These are phyloP conservation scores for Mrakia gelida DNA, from an alignment of 768 basidiomycete genomes.

Conservation along the genomic window DNA sequence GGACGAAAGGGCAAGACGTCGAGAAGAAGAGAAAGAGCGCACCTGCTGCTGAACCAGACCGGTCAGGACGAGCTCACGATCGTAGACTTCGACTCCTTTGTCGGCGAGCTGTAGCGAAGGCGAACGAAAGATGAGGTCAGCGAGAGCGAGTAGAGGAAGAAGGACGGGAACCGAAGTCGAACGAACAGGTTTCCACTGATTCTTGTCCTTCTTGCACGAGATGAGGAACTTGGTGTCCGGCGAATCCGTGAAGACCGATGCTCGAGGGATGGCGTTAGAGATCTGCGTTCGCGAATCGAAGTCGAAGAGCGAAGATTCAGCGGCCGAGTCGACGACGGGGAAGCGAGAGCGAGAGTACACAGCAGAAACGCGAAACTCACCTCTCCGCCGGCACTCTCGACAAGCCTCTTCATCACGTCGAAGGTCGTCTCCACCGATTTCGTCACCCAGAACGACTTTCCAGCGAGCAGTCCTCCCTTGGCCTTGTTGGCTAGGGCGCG, in stretches of 20 bases:
- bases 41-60: constrained; percentile 63
- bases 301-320: neutral
- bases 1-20: no score
- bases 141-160: neutral
- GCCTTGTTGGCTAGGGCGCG: constrained; percentile 47
- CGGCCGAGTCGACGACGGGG: neutral
- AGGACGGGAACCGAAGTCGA: neutral
- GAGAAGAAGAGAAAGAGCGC: neutral
- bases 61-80: constrained; percentile 62
- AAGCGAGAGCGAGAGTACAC: neutral
- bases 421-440: constrained; percentile 57
- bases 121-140: neutral
- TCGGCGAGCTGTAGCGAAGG: constrained; percentile 45
- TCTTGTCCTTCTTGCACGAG: constrained; percentile 60
- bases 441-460: constrained; percentile 71
- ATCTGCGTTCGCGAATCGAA: constrained; percentile 52
- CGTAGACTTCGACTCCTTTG: constrained; percentile 58
- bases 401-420: constrained; percentile 60
- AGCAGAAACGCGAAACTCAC: constrained; percentile 47
- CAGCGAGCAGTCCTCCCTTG: constrained; percentile 58
- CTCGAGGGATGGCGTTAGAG: constrained; percentile 36
- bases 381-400: constrained; percentile 66
- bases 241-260: constrained; percentile 42
- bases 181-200: constrained; percentile 58
- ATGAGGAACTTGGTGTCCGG: constrained; percentile 59